phyloP scores from a whole-genome alignment of 2,329 filamentous ascomycete genomes.

The Macrophomina phaseolina region DNA sequence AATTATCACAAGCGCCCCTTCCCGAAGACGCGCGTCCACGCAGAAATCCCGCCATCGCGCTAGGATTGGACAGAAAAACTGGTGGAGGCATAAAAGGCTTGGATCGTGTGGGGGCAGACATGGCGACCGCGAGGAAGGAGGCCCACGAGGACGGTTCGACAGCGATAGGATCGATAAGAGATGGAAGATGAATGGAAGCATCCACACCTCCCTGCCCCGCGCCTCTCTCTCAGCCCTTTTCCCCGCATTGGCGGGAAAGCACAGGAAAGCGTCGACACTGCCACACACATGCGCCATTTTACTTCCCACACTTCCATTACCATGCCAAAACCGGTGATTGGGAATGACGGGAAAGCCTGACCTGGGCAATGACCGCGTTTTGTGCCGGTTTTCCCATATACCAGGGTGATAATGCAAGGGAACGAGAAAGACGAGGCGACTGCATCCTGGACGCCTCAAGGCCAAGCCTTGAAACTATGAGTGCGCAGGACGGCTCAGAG shows the following conservation, averaged over 20 bases:
- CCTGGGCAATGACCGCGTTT: background rate
- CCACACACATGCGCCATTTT: background rate
- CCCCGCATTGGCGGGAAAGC: slow-evolving; percentile 7
- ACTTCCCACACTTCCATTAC: background rate
- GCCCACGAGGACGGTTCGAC: background rate
- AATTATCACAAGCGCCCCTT: background rate
- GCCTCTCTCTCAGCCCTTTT: slow-evolving; percentile 8
- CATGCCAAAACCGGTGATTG: background rate
- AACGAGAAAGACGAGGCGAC: background rate
- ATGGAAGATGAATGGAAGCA: slow-evolving; percentile 4
- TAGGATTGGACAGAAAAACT: background rate
- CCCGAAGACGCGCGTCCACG: slow-evolving; percentile 8
- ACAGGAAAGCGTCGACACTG: background rate
- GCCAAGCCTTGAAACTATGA: slow-evolving; percentile 24
- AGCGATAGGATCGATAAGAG: slow-evolving; percentile 6
- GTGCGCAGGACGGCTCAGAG: slow-evolving; percentile 19
- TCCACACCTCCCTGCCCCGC: background rate
- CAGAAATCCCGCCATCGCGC: background rate
- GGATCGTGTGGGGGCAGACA: background rate
- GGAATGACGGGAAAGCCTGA: background rate
- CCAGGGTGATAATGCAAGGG: background rate
- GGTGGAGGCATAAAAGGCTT: slow-evolving; percentile 8
- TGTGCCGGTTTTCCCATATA: background rate
- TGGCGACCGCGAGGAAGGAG: background rate
- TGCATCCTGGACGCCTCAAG: background rate